These are phyloP conservation scores for Lasiosphaeria hispida DNA, from an alignment of 495 filamentous ascomycete species.

Conservation along the genomic window DNA sequence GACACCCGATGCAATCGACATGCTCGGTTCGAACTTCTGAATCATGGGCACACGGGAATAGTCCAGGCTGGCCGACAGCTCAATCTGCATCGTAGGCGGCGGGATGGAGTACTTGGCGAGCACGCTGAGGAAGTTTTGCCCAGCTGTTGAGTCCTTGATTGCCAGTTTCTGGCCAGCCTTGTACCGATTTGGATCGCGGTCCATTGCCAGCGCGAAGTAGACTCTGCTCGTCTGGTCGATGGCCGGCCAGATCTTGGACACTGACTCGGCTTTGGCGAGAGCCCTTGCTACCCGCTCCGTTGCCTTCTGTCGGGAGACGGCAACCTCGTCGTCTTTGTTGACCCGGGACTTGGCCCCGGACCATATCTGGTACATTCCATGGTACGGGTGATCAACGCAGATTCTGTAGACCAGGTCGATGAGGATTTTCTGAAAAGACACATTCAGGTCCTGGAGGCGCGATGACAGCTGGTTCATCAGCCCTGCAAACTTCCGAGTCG, in stretches of 20 bases:
- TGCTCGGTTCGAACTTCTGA: constrained; percentile 61
- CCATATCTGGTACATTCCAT: constrained; percentile 95
- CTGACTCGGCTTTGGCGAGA: constrained; percentile 48
- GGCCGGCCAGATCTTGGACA: constrained; percentile 57
- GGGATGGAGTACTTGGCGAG: constrained; percentile 65
- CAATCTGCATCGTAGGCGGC: constrained; percentile 84
- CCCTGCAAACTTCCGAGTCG: constrained; percentile 85
- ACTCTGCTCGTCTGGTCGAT: constrained; percentile 69
- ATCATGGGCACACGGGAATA: constrained; percentile 75
- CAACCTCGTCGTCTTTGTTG: constrained; percentile 66
- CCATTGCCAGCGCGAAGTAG: constrained; percentile 72
- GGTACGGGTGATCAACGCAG: constrained; percentile 88
- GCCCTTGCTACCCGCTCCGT: constrained; percentile 62
- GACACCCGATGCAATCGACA: constrained; percentile 83
- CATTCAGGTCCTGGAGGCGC: constrained; percentile 68
- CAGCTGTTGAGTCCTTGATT: constrained; percentile 58
- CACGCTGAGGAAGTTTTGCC: constrained; percentile 53
- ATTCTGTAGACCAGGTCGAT: constrained; percentile 71
- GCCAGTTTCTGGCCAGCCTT: constrained; percentile 64
- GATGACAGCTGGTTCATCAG: constrained; percentile 97
- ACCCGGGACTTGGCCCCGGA: constrained; percentile 66
- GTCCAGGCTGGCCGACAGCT: constrained; percentile 66
- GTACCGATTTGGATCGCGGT: constrained; percentile 55
- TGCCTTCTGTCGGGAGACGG: constrained; percentile 67
- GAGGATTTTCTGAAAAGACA: constrained; percentile 71